Percentiles rank a stretch among this genome's conserved stretches.
Conservation (phyloP, 2,329 filamentous ascomycete species). For the Fusarium sp. region DNA sequence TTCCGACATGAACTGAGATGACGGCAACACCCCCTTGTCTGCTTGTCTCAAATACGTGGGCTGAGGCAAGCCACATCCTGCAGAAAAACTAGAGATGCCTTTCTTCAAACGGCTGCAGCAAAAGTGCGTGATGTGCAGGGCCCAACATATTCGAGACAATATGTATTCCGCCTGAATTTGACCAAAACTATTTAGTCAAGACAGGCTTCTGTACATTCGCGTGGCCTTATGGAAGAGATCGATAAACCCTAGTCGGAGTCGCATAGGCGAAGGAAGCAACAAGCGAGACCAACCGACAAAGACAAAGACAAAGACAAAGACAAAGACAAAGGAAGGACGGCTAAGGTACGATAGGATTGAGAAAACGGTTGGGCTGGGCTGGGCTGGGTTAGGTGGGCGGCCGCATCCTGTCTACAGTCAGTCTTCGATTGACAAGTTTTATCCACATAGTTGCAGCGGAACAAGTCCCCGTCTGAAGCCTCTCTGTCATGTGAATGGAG, state of each 20-base stretch:
- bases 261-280: conserved; percentile 1
- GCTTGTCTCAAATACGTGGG: conserved; percentile 2
- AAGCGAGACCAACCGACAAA: conserved; percentile 13
- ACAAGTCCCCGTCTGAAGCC: conserved; percentile 35
- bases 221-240: conserved; percentile 11
- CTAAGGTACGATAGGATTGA: neutral
- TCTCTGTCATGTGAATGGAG: conserved; percentile 45
- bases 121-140: conserved; percentile 7
- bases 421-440: conserved; percentile 1
- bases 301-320: conserved; percentile 14
- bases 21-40: conserved; percentile 21
- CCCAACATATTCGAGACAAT: conserved; percentile 12
- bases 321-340: neutral
- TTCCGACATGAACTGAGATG: conserved; percentile 4
- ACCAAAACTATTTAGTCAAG: neutral
- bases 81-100: conserved; percentile 8
- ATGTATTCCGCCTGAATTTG: neutral
- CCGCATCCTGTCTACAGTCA: conserved; percentile 3
- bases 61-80: conserved; percentile 28
- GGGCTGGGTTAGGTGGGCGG: conserved; percentile 9
- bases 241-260: conserved; percentile 1
- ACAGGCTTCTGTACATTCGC: neutral
- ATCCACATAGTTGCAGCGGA: conserved; percentile 27
- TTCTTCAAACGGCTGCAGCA: conserved; percentile 11
- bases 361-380: neutral